phyloP scores from a whole-genome alignment of 192 early-diverging fungal genomes.

The Rhizophlyctis rosea region DNA sequence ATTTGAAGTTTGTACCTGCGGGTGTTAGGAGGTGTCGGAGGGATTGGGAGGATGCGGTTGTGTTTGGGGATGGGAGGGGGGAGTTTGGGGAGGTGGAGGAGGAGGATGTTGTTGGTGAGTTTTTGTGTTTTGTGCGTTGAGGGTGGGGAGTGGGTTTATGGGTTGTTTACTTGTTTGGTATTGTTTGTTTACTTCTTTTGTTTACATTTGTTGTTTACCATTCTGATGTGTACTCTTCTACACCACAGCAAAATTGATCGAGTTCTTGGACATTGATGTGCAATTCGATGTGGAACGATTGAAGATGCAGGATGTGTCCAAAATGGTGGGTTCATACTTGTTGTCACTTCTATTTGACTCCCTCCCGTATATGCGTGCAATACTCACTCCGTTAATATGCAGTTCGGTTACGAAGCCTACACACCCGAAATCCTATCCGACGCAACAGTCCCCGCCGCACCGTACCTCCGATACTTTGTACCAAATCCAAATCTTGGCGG shows the following conservation, averaged over 20 bases:
- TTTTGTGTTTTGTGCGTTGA: conserved; percentile 1
- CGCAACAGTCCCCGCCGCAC: conserved; percentile 33
- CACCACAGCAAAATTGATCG: conserved; percentile 19
- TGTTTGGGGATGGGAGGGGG: conserved; percentile 11
- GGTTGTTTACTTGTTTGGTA: too few species aligned
- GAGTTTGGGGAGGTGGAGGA: conserved; percentile 13
- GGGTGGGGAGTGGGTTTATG: too few species aligned
- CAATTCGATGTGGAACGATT: conserved; percentile 31
- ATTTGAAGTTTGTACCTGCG: conserved; percentile 29
- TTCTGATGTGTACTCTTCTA: neutral
- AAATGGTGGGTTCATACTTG: conserved; percentile 34
- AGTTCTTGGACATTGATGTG: conserved; percentile 37
- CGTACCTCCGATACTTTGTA: conserved; percentile 36
- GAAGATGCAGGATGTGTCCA: conserved; percentile 32
- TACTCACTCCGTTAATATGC: conserved; percentile 2
- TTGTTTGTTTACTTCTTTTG: too few species aligned
- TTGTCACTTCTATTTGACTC: too few species aligned
- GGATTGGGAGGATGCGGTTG: conserved; percentile 34
- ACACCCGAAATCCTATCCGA: conserved; percentile 4
- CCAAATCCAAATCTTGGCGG: conserved; percentile 11
- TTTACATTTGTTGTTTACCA: too few species aligned
- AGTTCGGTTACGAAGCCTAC: conserved; percentile 49
- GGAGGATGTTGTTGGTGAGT: conserved; percentile 18
- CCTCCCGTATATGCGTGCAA: neutral
- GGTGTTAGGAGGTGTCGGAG: conserved; percentile 23